These are phyloP conservation scores for Calonectria leucothoes DNA, from an alignment of 2,329 filamentous ascomycete genomes.

Conservation along the genomic window DNA sequence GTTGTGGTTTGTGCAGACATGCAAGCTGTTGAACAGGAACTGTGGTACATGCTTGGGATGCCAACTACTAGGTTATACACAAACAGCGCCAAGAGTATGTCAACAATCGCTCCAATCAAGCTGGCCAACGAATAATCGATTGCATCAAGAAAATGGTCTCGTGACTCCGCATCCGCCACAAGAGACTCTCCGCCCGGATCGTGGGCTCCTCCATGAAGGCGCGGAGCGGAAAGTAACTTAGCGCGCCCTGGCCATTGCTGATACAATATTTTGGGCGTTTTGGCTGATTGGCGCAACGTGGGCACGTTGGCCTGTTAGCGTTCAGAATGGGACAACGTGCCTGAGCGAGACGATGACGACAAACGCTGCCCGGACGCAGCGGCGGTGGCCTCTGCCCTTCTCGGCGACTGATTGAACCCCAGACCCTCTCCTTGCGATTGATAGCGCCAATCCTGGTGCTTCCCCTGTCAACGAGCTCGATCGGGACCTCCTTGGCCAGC, in stretches of 20 bases:
- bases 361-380: not conserved
- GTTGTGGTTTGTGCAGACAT: not conserved
- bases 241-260: not conserved
- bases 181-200: not conserved
- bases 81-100: not conserved
- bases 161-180: not conserved
- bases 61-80: not conserved
- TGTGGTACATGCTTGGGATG: not conserved
- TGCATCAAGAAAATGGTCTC: slow-evolving; percentile 11
- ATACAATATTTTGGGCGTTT: not conserved
- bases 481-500: not conserved
- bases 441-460: slow-evolving; percentile 4
- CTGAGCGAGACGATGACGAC: slow-evolving; percentile 16
- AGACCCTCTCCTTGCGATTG: not conserved
- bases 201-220: not conserved
- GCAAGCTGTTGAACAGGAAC: not conserved
- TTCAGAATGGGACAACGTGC: slow-evolving; percentile 16
- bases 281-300: not conserved
- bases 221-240: not conserved
- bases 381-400: not conserved
- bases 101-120: not conserved
- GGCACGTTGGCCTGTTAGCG: slow-evolving; percentile 16
- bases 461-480: slow-evolving; percentile 7
- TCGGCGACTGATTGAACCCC: not conserved
- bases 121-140: not conserved